A percentile compares a stretch with the other conserved stretches of the same genome.
These are phyloP conservation scores for Saccharomyces hybrid DNA, from an alignment of 1,139 yeast genomes.

Conservation along the genomic window DNA sequence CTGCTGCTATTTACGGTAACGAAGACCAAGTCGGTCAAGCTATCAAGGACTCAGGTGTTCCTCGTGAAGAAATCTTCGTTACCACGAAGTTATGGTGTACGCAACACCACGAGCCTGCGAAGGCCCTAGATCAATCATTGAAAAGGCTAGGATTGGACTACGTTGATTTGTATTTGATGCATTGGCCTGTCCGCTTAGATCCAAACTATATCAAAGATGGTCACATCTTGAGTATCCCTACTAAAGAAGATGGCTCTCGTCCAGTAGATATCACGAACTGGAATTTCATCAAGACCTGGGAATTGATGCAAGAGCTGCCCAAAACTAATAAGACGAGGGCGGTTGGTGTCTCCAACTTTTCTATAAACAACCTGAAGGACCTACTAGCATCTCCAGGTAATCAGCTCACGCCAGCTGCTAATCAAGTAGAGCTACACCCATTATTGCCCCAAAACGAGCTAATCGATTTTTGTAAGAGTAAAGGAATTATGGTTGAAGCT, in stretches of 20 bases:
- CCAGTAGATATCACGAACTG: slow-evolving; percentile 41
- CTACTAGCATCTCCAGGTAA: slow-evolving; percentile 45
- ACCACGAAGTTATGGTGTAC: slow-evolving; percentile 78
- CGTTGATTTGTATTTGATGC: slow-evolving; percentile 74
- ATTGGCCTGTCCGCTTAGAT: slow-evolving; percentile 70
- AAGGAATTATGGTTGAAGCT: slow-evolving; percentile 59
- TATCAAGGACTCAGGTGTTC: slow-evolving; percentile 57
- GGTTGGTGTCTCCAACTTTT: slow-evolving; percentile 73
- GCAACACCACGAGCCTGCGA: slow-evolving; percentile 53
- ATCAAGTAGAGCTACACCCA: slow-evolving; percentile 73
- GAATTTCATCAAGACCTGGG: slow-evolving; percentile 60
- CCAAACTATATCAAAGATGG: slow-evolving; percentile 37
- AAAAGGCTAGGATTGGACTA: slow-evolving; percentile 64
- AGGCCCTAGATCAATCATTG: slow-evolving; percentile 54
- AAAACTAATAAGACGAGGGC: slow-evolving; percentile 53
- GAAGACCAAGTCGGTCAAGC: slow-evolving; percentile 64
- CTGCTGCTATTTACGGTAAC: slow-evolving; percentile 63
- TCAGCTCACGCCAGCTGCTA: slow-evolving; percentile 54
- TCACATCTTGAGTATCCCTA: slow-evolving; percentile 34
- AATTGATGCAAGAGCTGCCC: slow-evolving; percentile 53
- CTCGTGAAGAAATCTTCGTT: slow-evolving; percentile 63
- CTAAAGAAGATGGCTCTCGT: slow-evolving; percentile 35
- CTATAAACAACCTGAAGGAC: slow-evolving; percentile 43
- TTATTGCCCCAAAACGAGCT: slow-evolving; percentile 61
- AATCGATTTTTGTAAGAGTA: slow-evolving; percentile 42